Base-by-base conservation (phyloP, 305 asterid species). In the Petunia hybrid region DNA sequence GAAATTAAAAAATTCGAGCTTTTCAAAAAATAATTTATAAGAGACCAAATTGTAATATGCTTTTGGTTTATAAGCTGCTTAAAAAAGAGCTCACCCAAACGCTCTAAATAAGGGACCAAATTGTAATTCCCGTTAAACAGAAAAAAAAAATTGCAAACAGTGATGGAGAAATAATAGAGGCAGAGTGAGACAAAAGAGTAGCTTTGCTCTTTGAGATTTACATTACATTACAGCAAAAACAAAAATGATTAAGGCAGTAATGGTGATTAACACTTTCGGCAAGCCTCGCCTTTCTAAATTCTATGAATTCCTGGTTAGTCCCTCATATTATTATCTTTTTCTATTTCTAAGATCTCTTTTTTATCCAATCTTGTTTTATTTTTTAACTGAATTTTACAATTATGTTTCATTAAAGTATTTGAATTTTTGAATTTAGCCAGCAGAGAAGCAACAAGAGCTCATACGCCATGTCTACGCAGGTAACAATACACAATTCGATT, bases 201-300 rank as follows among this genome's bases (percentile, higher is more conserved):
- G 56, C 14, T 51, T 9, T 51, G 9, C 14, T 5, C 57, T 10
- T 14, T 51, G 57, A 9, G n/a, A 51, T 10, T 51, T 22, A 22
- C 31, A 22, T 22, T 22, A 22, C 22, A 22, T 22, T 22, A 22
- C 31, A 22, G 31, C n/a, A 51, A 51, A 12, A 48, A 42, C 61
- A 14, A 76, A 76, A 78, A 86, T 86, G 88, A 86, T 86, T 66
- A 81, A 76, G 78, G 87, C 89, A 3, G 85, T 79, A 46, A 81
- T 86, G 87, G 87, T 86, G 78, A 83, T 86, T 53, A 86, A 80
- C 82, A 81, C 87, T 16, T 65, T 74, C 74, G 89, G 87, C 76
- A 83, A 83, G 76, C 84, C 83, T 68, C 87, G 89, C 22, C 81
- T 86, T 61, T 86, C 85, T 55, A 86, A 82, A 70, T 86, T 86